phyloP scores from a whole-genome alignment of 1,139 yeast species.

The Magnusiomyces fungicola region DNA sequence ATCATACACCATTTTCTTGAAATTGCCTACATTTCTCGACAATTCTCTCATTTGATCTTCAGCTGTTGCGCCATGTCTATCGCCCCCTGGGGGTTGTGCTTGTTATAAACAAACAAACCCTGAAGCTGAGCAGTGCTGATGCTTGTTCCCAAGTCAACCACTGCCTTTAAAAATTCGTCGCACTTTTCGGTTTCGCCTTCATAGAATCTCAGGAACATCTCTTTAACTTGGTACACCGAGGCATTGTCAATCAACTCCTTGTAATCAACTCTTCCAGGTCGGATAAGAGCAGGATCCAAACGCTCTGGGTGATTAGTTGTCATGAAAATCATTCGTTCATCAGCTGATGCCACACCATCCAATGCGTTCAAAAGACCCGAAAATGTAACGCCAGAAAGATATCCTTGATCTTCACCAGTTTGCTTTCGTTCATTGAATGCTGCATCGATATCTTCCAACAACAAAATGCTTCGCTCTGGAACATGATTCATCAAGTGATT shows the following conservation, averaged over 20 bases:
- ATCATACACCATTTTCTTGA: too few relatives aligned
- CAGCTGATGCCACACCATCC: constrained; percentile 98
- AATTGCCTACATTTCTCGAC: too few relatives aligned
- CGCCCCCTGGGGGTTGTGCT: constrained; percentile 74
- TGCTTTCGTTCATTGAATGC: constrained; percentile 85
- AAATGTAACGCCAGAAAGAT: constrained; percentile 81
- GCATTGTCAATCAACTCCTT: constrained; percentile 83
- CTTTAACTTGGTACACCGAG: constrained; percentile 63
- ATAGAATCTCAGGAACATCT: constrained; percentile 86
- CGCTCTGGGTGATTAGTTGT: constrained; percentile 96
- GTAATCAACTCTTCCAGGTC: constrained; percentile 94
- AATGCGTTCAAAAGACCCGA: constrained; percentile 89
- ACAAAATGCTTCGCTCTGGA: constrained; percentile 77
- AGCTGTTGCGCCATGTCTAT: constrained; percentile 46
- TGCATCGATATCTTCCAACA: constrained; percentile 91
- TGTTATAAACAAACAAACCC: constrained; percentile 90
- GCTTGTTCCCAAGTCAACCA: constrained; percentile 44
- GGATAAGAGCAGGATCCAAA: constrained; percentile 62
- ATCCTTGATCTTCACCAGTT: constrained; percentile 53
- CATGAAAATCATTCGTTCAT: constrained; percentile 94
- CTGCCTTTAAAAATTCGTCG: constrained; percentile 50
- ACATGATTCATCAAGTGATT: constrained; percentile 95
- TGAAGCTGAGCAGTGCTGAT: constrained; percentile 93
- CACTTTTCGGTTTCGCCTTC: constrained; percentile 57
- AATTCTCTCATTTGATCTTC: constrained; percentile 7